Conservation (phyloP, 257 asterid genomes). For the Ocimum tenuiflorum region DNA sequence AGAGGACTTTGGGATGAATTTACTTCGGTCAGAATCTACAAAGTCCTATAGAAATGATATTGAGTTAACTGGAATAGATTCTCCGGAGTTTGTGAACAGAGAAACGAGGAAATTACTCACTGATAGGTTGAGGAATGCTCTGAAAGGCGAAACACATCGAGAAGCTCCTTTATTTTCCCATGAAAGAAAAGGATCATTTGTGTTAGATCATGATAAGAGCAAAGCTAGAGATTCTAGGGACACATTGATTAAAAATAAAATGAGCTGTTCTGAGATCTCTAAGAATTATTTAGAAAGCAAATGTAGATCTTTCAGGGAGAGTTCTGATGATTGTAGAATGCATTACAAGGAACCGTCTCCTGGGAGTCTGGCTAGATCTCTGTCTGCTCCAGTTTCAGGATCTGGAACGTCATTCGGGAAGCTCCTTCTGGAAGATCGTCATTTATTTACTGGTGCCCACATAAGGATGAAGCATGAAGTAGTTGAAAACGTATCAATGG, state of each 20-base stretch:
- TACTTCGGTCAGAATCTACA: slow-evolving; percentile 70
- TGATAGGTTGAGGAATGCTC: slow-evolving; percentile 56
- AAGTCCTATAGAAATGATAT: slow-evolving; percentile 57
- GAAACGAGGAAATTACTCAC: slow-evolving; percentile 60
- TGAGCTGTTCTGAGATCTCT: slow-evolving; percentile 21
- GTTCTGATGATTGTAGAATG: slow-evolving; percentile 29
- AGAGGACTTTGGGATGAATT: slow-evolving; percentile 44
- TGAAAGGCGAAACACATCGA: slow-evolving; percentile 46
- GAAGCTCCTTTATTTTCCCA: slow-evolving; percentile 31
- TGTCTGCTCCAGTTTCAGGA: slow-evolving; percentile 76
- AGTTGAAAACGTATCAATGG: slow-evolving; percentile 44
- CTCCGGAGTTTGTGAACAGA: slow-evolving; percentile 52
- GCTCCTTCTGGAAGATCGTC: slow-evolving; percentile 79
- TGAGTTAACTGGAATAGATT: slow-evolving; percentile 39
- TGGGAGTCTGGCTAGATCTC: slow-evolving; percentile 57
- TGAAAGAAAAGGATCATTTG: slow-evolving; percentile 30
- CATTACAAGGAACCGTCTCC: slow-evolving; percentile 44
- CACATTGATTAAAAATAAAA: slow-evolving; percentile 21
- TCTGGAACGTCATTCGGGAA: slow-evolving; percentile 73
- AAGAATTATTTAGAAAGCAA: slow-evolving; percentile 34
- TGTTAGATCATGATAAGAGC: slow-evolving; percentile 24
- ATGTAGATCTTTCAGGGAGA: slow-evolving; percentile 48
- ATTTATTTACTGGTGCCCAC: slow-evolving; percentile 67
- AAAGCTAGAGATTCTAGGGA: slow-evolving; percentile 31
- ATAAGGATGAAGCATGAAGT: slow-evolving; percentile 68